These are phyloP conservation scores for Soucietia sequanensis DNA, from an alignment of 805 yeast genomes.

Conservation along the genomic window DNA sequence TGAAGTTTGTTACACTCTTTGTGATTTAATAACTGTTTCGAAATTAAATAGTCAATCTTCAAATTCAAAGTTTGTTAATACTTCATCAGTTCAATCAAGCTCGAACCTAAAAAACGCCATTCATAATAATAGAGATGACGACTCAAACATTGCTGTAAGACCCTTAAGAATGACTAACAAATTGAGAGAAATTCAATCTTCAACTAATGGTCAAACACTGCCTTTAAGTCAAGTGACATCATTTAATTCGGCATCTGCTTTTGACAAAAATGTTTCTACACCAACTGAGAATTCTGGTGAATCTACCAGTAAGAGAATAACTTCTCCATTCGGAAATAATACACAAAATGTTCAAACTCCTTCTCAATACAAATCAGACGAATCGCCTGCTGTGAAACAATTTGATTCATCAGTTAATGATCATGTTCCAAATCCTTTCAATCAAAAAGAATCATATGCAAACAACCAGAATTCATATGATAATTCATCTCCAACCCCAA, in stretches of 20 bases:
- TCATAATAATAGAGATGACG: slow-evolving; percentile 9
- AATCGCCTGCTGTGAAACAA: no score
- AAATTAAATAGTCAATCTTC: slow-evolving; percentile 35
- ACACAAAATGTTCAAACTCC: not conserved
- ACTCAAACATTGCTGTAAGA: slow-evolving; percentile 49
- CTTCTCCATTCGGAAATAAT: no score
- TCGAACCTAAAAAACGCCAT: not conserved
- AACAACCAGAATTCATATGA: no score
- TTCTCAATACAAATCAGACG: no score
- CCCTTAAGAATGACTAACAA: slow-evolving; percentile 70
- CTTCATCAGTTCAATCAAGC: slow-evolving; percentile 7
- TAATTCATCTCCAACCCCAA: no score
- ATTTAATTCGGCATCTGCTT: no score
- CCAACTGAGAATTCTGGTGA: no score
- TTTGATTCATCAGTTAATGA: no score
- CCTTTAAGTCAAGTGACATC: no score
- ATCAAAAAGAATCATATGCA: no score
- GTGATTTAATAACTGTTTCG: slow-evolving; percentile 56
- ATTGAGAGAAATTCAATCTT: slow-evolving; percentile 20
- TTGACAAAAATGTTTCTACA: no score
- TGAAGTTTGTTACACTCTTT: slow-evolving; percentile 66
- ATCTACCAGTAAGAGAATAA: not conserved
- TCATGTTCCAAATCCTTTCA: no score
- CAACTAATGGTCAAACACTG: not conserved
- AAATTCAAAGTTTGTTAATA: slow-evolving; percentile 5